Conservation (phyloP, 371 early-diverging fungal species). For the Rhizopus sp. region DNA sequence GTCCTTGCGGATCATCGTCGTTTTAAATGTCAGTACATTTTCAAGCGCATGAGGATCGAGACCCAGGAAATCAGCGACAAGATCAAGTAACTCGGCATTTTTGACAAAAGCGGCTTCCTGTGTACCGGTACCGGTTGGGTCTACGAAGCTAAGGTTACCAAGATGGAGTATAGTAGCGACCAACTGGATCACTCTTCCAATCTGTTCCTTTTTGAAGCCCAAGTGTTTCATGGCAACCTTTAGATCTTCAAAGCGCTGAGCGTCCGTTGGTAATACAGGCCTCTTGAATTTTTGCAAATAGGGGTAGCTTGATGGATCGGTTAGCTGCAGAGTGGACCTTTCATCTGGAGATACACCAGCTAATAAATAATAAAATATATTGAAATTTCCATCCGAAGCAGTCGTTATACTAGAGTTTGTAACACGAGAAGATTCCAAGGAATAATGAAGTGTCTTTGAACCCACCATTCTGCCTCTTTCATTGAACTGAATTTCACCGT, state of each 20-base stretch:
- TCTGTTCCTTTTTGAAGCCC: constrained; percentile 81
- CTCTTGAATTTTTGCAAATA: constrained; percentile 27
- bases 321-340: constrained; percentile 30
- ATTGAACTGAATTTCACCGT: constrained; percentile 88
- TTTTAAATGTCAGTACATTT: constrained; percentile 83
- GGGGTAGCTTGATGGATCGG: constrained; percentile 19
- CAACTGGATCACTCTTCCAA: constrained; percentile 82
- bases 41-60: constrained; percentile 81
- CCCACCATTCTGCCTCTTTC: constrained; percentile 57
- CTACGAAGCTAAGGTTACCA: constrained; percentile 86
- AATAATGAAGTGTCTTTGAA: constrained; percentile 86
- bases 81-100: constrained; percentile 76
- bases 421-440: constrained; percentile 85
- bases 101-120: constrained; percentile 77
- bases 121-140: constrained; percentile 46
- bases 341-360: constrained; percentile 52
- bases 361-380: constrained; percentile 88
- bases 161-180: constrained; percentile 89
- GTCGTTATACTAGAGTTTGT: constrained; percentile 39
- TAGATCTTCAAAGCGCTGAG: constrained; percentile 63
- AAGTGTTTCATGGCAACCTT: constrained; percentile 76
- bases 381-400: constrained; percentile 79
- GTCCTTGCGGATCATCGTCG: constrained; percentile 78
- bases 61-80: constrained; percentile 86
- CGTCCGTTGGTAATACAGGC: constrained; percentile 23